Evolutionary conservation across 2,329 filamentous ascomycete species (phyloP), one percentile per base, ranked within the genome.

Genomic region (Grosmannia clavigera): DNA sequence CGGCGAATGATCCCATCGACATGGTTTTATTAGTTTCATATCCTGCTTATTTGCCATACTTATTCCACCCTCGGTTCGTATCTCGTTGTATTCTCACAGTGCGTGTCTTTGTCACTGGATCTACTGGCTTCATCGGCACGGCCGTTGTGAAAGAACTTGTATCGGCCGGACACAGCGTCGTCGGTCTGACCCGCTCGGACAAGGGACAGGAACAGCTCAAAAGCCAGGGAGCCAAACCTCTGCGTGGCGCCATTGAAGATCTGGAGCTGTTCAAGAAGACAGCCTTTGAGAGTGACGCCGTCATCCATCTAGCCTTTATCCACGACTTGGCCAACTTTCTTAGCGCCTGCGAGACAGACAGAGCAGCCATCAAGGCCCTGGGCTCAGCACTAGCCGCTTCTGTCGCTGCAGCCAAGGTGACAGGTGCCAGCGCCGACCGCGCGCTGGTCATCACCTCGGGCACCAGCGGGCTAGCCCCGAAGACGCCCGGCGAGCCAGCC

Each of bases 41-140:
- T 35, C 33, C 33, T 35, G 9, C 33, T 35, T 2, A 4, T 31
- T 31, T 7, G 29, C 29, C 29, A 31, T 31, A 4, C 4, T 31
- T 31, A 31, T 31, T 7, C 29, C 29, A 31, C 7, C 29, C 29
- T 31, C 29, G 7, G 29, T 31, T 31, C 29, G 29, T 5, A 31
- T 31, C 29, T 31, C 29, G 29, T n/a, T 12, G 3, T 11, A 22
- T 11, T n/a, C n/a, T n/a, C 43, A 48, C 16, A n/a, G 67, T 73
- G 70, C 68, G 63, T 22, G 67, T 74, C 61, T 75, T 75, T 64
- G 68, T 76, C 55, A 77, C 75, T 7, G 76, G 76, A 50, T 70
- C 74, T 5, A 71, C 74, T 7, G 75, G 75, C 64, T 76, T 73
- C 61, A 68, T 78, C 59, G 76, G 76, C 64, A 64, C 66, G 25